phyloP scores from a whole-genome alignment of 768 basidiomycete species.

The Glaciozyma martinii region DNA sequence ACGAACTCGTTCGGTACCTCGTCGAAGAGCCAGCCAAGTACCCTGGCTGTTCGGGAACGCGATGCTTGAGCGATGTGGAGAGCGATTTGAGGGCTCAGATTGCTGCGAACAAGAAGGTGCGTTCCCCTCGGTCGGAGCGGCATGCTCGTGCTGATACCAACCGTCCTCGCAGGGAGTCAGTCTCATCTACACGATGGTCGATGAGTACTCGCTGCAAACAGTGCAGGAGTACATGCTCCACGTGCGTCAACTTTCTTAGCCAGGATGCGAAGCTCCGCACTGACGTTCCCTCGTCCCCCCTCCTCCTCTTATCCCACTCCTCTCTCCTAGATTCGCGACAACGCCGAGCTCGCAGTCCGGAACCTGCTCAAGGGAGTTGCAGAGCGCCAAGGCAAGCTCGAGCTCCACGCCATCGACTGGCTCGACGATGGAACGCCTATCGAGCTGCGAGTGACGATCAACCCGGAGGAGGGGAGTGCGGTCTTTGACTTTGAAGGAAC shows the following conservation, averaged over 20 bases:
- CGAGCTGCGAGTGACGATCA: slow-evolving; percentile 63
- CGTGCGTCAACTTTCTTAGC: not conserved
- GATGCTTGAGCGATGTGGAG: slow-evolving; percentile 80
- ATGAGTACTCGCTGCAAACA: slow-evolving; percentile 72
- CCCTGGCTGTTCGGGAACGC: slow-evolving; percentile 75
- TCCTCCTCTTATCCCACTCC: too few relatives aligned
- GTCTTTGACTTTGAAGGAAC: slow-evolving; percentile 63
- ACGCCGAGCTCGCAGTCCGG: slow-evolving; percentile 80
- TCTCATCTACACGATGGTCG: slow-evolving; percentile 49
- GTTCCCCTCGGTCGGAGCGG: slow-evolving; percentile 65
- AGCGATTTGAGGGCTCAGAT: slow-evolving; percentile 91
- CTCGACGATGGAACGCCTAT: slow-evolving; percentile 74
- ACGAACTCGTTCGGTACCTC: slow-evolving; percentile 69
- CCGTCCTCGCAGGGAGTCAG: slow-evolving; percentile 6
- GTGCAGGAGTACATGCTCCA: slow-evolving; percentile 61
- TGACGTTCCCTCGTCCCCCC: too few relatives aligned
- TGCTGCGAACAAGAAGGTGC: slow-evolving; percentile 81
- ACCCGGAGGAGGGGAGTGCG: slow-evolving; percentile 65
- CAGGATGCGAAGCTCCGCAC: not conserved
- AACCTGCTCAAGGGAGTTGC: slow-evolving; percentile 67
- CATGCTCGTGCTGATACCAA: slow-evolving; percentile 31
- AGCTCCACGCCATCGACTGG: slow-evolving; percentile 67
- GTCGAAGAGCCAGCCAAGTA: slow-evolving; percentile 61
- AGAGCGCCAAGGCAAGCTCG: slow-evolving; percentile 56
- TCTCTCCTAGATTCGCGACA: slow-evolving; percentile 59